Evolutionary conservation across 768 basidiomycete genomes (phyloP).

Genomic region (Arthromyces matolae): DNA sequence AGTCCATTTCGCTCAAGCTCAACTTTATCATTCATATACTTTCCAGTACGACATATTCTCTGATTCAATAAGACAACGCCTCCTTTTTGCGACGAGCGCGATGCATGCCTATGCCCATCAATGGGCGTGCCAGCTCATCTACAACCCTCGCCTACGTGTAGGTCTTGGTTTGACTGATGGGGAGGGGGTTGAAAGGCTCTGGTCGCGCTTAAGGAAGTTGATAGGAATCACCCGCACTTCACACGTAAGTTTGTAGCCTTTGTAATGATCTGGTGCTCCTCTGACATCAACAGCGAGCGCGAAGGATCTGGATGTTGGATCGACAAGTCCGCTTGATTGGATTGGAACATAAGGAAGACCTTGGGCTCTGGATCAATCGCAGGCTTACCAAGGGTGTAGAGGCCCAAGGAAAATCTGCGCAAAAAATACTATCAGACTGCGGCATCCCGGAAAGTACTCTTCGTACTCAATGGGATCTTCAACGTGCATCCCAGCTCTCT

Average conservation of each 20-base stretch:
- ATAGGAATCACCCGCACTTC: slow-evolving; percentile 31
- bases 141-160: too few species aligned
- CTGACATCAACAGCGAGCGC: slow-evolving; percentile 11
- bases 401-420: slow-evolving; percentile 11
- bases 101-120: too few species aligned
- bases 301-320: slow-evolving; percentile 32
- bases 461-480: slow-evolving; percentile 28
- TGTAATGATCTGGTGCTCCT: not conserved
- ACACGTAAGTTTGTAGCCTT: slow-evolving; percentile 22
- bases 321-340: slow-evolving; percentile 26
- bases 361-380: slow-evolving; percentile 30
- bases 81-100: slow-evolving; percentile 30
- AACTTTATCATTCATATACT: too few species aligned
- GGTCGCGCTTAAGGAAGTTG: slow-evolving; percentile 31
- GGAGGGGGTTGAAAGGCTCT: too few species aligned
- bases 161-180: too few species aligned
- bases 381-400: slow-evolving; percentile 15
- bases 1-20: not conserved
- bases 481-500: slow-evolving; percentile 28
- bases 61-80: slow-evolving; percentile 10
- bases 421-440: slow-evolving; percentile 15
- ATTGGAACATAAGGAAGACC: slow-evolving; percentile 20
- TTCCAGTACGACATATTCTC: slow-evolving; percentile 13
- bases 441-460: slow-evolving; percentile 18
- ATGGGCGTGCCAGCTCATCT: too few species aligned